Base-by-base conservation (phyloP, 192 early-diverging fungal genomes). In the Coemansia sp. region DNA sequence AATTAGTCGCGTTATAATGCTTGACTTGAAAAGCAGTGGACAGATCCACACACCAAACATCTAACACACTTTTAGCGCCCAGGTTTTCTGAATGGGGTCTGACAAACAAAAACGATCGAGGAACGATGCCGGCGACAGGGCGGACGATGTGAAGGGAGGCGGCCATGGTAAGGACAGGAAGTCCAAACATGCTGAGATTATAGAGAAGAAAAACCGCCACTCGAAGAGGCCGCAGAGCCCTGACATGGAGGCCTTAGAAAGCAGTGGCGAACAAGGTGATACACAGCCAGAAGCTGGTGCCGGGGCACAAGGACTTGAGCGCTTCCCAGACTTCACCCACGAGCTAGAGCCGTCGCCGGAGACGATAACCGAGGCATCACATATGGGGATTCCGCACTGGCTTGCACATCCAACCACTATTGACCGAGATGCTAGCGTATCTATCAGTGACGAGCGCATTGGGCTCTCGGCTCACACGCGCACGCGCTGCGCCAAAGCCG, bases 351-450 rank as follows among this genome's bases (percentile, higher is more conserved):
- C 59, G 5, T 73, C 80, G 4, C 59, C 62, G 17, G 72, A 74
- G 22, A 64, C 66, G 22, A 54, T 59, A 2, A 39, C 57, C 9
- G 53, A 68, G 64, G 75, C 80, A 5, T 54, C 64, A 53, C 73
- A 72, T 29, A 87, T 89, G 84, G 95, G 94, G 66, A 87, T 98
- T 36, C 95, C 96, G 1, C 73, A 84, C 42, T 98, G 96, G 96
- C 78, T 98, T 21, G 86, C 88, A 0, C 85, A 94, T 36, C 96
- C 96, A 5, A 88, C 84, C 1, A 76, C 84, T 19, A 82, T 97
- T 19, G 84, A 90, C 20, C 86, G 89, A 19, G 72, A 88, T 8
- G 68, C 64, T 22, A 88, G 81, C 3, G 78, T 65, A n/a, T 66
- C 73, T 10, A 64, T 90, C 27, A 59, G 66, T 31, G 81, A 91